A percentile compares a stretch with the other conserved stretches of the same genome.
Conservation (phyloP, 495 filamentous ascomycete species). For the Neurospora sp. region DNA sequence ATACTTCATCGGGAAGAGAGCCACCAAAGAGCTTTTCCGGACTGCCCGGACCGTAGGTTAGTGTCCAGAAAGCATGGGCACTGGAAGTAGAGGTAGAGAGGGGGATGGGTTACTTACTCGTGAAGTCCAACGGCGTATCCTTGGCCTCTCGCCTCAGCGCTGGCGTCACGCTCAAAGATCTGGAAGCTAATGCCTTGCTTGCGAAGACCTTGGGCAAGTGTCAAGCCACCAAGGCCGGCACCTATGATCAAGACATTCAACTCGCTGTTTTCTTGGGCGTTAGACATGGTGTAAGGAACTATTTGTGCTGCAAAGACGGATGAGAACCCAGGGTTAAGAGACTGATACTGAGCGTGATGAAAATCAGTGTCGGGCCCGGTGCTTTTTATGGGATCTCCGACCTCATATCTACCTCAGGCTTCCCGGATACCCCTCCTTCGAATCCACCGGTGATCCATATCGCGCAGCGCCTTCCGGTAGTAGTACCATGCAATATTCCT, state of each 20-base stretch:
- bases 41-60: slow-evolving; percentile 5
- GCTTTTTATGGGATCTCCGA: not conserved
- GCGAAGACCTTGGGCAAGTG: slow-evolving; percentile 33
- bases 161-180: slow-evolving; percentile 39
- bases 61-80: not conserved
- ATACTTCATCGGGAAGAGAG: slow-evolving; percentile 10
- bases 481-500: not conserved
- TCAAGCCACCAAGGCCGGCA: slow-evolving; percentile 26
- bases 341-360: not conserved
- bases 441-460: not conserved
- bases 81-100: not conserved
- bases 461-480: not conserved
- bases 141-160: slow-evolving; percentile 24
- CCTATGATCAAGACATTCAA: slow-evolving; percentile 19
- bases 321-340: not conserved
- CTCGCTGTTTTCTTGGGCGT: not conserved
- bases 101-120: slow-evolving; percentile 31
- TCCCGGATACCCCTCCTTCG: not conserved
- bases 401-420: not conserved
- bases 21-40: slow-evolving; percentile 18
- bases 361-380: not conserved
- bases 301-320: not conserved
- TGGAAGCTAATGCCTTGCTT: slow-evolving; percentile 40
- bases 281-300: not conserved
- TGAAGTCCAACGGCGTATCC: slow-evolving; percentile 49